These are phyloP conservation scores for Nematocida homosporus DNA, from an alignment of 371 early-diverging fungal genomes.

Conservation along the genomic window DNA sequence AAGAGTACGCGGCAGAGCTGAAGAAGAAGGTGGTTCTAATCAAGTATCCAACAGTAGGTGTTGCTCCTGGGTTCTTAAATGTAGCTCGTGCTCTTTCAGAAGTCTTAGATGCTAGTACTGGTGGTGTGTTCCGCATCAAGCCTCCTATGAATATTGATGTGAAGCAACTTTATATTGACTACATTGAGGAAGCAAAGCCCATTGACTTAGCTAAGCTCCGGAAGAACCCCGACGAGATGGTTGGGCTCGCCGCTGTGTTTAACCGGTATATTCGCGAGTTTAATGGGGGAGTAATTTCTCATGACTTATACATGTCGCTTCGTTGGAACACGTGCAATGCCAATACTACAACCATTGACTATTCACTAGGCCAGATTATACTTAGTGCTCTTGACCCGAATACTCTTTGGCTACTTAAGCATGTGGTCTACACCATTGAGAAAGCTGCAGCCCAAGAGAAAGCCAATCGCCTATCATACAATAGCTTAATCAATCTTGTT, in stretches of 20 bases:
- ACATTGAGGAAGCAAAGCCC: conserved; percentile 10
- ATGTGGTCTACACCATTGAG: conserved; percentile 47
- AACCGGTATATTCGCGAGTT: conserved; percentile 47
- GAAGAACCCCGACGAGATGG: conserved; percentile 32
- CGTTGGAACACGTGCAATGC: background rate
- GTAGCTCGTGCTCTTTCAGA: conserved; percentile 18
- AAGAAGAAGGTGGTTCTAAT: background rate
- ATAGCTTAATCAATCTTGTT: conserved; percentile 49
- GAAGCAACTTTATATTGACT: conserved; percentile 12
- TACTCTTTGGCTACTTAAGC: conserved; percentile 43
- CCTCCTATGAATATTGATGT: conserved; percentile 9
- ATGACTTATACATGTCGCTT: conserved; percentile 24
- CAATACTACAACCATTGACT: conserved; percentile 14
- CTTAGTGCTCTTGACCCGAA: conserved; percentile 22
- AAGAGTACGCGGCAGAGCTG: background rate
- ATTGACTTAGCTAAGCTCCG: conserved; percentile 18
- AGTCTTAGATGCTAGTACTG: conserved; percentile 14
- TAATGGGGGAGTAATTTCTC: conserved; percentile 42
- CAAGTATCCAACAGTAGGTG: conserved; percentile 12
- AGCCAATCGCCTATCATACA: conserved; percentile 40
- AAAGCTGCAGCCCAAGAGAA: background rate
- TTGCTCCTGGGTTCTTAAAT: conserved; percentile 36
- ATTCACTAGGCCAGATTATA: conserved; percentile 36
- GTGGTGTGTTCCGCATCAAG: conserved; percentile 31
- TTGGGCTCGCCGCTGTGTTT: conserved; percentile 49